Base-by-base conservation (phyloP, 2,329 filamentous ascomycete species). In the Fonsecaea erecta region DNA sequence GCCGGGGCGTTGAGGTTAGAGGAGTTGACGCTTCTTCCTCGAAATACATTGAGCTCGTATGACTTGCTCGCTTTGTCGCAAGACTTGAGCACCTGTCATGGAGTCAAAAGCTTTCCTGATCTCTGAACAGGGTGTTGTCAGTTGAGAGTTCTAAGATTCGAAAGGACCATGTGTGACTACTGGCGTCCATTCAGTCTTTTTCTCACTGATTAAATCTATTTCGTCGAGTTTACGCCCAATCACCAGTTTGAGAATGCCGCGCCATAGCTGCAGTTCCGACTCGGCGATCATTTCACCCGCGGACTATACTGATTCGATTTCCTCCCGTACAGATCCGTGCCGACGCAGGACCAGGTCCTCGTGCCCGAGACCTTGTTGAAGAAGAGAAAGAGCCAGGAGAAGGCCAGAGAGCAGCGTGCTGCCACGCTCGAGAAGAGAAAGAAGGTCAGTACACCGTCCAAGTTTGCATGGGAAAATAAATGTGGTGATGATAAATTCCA, bases 301-400 rank as follows among this genome's bases (percentile, higher is more conserved):
- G 87, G 88, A 91, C 90, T 91, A 88, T 92, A 90, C 89, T 92
- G 81, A 88, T 81, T 76, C 79, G 57, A 63, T 65, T 68, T 67
- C 65, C 32, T 61, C 21, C 65, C 69, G 62, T 79, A 78, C 79
- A 97, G 93, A 84, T 89, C 88, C 84, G 91, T 97, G 79, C 92
- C 95, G 75, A 96, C 93, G 82, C 84, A 93, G 83, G 92, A 97
- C 82, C 91, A 98, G 82, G 89, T 99, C 81, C 87, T 98, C 81
- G 92, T 98, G 80, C 95, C 95, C 75, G 95, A 99, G 92, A 99
- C 95, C 77, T 92, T 99, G 78, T 89, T 99, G 83, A 99, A 99
- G 91, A 99, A 99, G 92, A 92, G 95, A 86, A 99, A 99, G 93
- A 92, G 88, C 82, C 94, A 97, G 86, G 95, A 99, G 89, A 97